Evolutionary conservation across 2,329 filamentous ascomycete genomes (phyloP).

Genomic region (Cladosporium austrohemisphaericum): DNA sequence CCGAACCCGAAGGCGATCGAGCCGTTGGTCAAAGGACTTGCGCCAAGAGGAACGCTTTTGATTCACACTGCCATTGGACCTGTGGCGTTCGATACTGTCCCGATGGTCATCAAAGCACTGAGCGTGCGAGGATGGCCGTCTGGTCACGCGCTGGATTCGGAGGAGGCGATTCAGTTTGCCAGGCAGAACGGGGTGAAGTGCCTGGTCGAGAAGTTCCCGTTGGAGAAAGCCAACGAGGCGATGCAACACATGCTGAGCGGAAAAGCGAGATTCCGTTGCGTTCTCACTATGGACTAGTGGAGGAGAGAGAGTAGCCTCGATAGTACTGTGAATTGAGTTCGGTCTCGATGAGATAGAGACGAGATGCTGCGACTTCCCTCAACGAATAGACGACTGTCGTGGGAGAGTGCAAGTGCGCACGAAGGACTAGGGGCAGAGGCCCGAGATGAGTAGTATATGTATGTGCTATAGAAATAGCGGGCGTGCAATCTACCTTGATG

Average conservation of each 20-base stretch:
- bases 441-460: too few species aligned
- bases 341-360: too few species aligned
- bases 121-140: slow-evolving; percentile 52
- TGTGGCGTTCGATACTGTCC: slow-evolving; percentile 41
- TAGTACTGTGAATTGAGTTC: too few species aligned
- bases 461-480: too few species aligned
- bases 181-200: slow-evolving; percentile 47
- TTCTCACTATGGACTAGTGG: slow-evolving; percentile 46
- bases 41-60: slow-evolving; percentile 55
- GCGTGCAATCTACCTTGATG: too few species aligned
- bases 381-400: too few species aligned
- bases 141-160: slow-evolving; percentile 50
- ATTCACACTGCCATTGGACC: slow-evolving; percentile 53
- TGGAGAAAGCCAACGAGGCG: slow-evolving; percentile 50
- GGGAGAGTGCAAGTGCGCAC: too few species aligned
- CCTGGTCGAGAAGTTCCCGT: slow-evolving; percentile 52
- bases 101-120: slow-evolving; percentile 45
- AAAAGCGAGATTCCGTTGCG: slow-evolving; percentile 50
- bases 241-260: slow-evolving; percentile 49
- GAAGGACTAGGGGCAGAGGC: too few species aligned
- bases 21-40: slow-evolving; percentile 53
- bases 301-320: not conserved
- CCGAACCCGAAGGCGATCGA: slow-evolving; percentile 56
- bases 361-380: too few species aligned
- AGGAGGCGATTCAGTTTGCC: slow-evolving; percentile 52